Base-by-base conservation (phyloP, 805 yeast genomes). In the Lipomyces sp. region DNA sequence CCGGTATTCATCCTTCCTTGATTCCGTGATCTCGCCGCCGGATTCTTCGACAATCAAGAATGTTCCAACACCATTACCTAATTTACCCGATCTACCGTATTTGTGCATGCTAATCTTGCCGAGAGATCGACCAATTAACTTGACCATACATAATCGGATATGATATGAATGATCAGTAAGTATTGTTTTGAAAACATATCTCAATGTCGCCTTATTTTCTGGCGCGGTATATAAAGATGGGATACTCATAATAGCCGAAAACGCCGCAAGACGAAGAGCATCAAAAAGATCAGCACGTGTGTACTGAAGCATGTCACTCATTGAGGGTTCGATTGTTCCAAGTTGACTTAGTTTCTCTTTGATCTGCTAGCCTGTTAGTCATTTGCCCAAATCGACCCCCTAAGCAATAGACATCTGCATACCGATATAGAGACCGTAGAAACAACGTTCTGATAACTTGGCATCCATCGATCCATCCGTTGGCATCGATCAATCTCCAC, bases 401-500 rank as follows among this genome's bases (percentile, higher is more conserved):
- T 30, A 29, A 3, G 48, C 1, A 24, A 24, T 13, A 11, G 39
- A 37, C 15, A 10, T 3, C 30, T 15, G 39, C 66, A n/a, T 18
- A 66, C 65, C 64, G 64, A 60, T 30, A 92, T 71, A 35, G 92
- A 85, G 4, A 85, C 79, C 34, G 81, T 77, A 18, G 92, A 82
- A 51, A 90, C 79, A 48, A 82, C 69, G 64, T 83, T 75, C 61
- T 86, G 88, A 68, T 84, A 86, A 0, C 97, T 88, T 0, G 97
- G 94, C 6, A 89, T 82, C 96, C 96, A 92, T 54, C 85, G 87
- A 73, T 94, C 98, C 78, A 95, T 82, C 68, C 92, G 86, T 71
- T 87, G 86, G 66, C 87, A 83, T 65, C 98, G 83, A 63, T 87
- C 86, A 57, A 95, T 80, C 74, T 93, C 98, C 5, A 83, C 82